Base-by-base conservation (phyloP, 2,329 filamentous ascomycete genomes). In the Neofusicoccum cordaticola region DNA sequence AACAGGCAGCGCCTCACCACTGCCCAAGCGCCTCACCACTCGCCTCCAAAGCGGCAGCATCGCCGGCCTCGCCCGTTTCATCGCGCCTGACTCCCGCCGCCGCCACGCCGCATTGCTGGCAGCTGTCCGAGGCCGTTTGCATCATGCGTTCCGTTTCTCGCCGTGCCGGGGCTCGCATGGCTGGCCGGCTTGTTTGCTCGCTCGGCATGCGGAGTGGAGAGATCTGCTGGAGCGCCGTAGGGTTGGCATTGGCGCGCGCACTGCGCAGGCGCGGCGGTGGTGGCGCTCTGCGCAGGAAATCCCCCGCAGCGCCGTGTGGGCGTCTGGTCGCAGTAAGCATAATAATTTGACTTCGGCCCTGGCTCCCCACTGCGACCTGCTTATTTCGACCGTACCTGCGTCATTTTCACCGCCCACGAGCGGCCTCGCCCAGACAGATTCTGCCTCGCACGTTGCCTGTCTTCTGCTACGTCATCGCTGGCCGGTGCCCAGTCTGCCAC, bases 361-460 rank as follows among this genome's bases (percentile, higher is more conserved):
- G 56, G 56, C 34, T 37, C 37, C 41, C 56, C 4, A 13, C 13
- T 8, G 8, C 41, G 11, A 31, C 58, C 45, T 62, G 45, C 58
- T 62, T 51, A 39, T 50, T 62, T 42, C 34, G 45, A 51, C 58
- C 58, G 34, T 62, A 37, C 58, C 57, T 61, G 57, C 56, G 34
- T 50, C 57, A 41, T 31, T 57, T 17, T 11, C 41, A n/a, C 41
- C 41, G 15, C n/a, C 41, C 17, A 22, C 27, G 27, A 31, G 27
- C 22, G 22, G 22, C 22, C 22, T 22, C 22, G 41, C 41, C 41
- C 12, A 44, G 47, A 12, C 47, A 12, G 9, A n/a, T 13, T 50
- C 47, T 50, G 47, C 47, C 47, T 50, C 34, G 47, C 4, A 22
- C 27, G 27, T 31, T 7, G 27, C 27, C 27, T 31, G 27, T 7